Conservation (phyloP, 2,329 filamentous ascomycete species). For the Botrytis fabae region DNA sequence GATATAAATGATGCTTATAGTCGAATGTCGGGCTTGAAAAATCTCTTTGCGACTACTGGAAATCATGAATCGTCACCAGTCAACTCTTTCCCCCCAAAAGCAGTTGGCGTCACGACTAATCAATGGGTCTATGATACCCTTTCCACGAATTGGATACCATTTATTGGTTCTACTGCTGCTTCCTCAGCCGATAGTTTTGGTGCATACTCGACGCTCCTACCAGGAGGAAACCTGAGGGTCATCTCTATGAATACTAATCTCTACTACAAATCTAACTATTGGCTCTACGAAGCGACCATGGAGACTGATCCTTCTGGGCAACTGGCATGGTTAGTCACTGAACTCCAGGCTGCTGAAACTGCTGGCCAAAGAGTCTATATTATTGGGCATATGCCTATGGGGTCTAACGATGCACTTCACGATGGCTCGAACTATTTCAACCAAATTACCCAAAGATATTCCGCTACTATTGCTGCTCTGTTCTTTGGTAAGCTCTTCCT, state of each 20-base stretch:
- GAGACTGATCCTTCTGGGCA: constrained; percentile 42
- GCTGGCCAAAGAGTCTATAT: constrained; percentile 44
- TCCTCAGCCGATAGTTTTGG: constrained; percentile 39
- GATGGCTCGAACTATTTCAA: constrained; percentile 42
- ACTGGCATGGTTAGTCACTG: constrained; percentile 44
- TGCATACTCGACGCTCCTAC: constrained; percentile 42
- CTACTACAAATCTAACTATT: constrained; percentile 47
- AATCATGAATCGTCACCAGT: constrained; percentile 45
- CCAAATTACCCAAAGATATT: constrained; percentile 38
- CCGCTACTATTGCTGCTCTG: constrained; percentile 39
- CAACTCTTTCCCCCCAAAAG: constrained; percentile 42
- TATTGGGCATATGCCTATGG: constrained; percentile 41
- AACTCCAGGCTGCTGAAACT: constrained; percentile 44
- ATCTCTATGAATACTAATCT: constrained; percentile 48
- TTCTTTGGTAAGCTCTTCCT: constrained; percentile 35
- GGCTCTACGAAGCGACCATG: constrained; percentile 44
- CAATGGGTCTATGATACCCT: constrained; percentile 46
- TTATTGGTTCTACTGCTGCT: constrained; percentile 40
- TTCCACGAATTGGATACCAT: constrained; percentile 40
- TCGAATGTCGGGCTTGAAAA: constrained; percentile 39
- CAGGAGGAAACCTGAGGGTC: constrained; percentile 41
- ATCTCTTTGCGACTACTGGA: constrained; percentile 43
- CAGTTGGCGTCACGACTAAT: constrained; percentile 30
- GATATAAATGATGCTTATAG: constrained; percentile 44
- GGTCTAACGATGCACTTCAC: constrained; percentile 42